These are phyloP conservation scores for Aspergillus sergii DNA, from an alignment of 2,329 filamentous ascomycete genomes.

Conservation along the genomic window DNA sequence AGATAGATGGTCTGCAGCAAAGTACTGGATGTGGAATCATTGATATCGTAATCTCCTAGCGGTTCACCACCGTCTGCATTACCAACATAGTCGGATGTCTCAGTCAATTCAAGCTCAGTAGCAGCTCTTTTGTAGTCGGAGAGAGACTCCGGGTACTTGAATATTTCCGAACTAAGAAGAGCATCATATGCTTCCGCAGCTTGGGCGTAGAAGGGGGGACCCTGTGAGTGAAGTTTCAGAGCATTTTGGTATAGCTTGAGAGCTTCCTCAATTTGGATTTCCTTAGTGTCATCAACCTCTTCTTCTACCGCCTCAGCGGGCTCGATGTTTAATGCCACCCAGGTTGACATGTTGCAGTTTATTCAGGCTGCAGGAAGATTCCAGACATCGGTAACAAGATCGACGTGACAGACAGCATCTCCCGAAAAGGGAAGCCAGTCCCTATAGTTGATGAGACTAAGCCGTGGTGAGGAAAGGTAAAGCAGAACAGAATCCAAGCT, in stretches of 20 bases:
- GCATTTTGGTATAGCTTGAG: slow-evolving; percentile 92
- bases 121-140: slow-evolving; percentile 80
- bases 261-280: slow-evolving; percentile 96
- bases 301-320: slow-evolving; percentile 88
- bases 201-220: slow-evolving; percentile 72
- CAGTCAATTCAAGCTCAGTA: slow-evolving; percentile 50
- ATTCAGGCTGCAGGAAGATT: slow-evolving; percentile 20
- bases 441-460: neutral
- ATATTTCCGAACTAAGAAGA: slow-evolving; percentile 90
- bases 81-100: slow-evolving; percentile 32
- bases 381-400: slow-evolving; percentile 11
- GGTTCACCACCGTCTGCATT: slow-evolving; percentile 27
- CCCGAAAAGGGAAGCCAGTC: slow-evolving; percentile 12
- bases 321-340: slow-evolving; percentile 90
- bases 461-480: slow-evolving; percentile 9
- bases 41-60: slow-evolving; percentile 59
- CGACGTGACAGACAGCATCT: slow-evolving; percentile 22
- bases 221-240: slow-evolving; percentile 87
- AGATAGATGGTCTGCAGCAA: slow-evolving; percentile 89
- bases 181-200: slow-evolving; percentile 80
- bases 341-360: slow-evolving; percentile 56
- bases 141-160: slow-evolving; percentile 82
- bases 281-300: slow-evolving; percentile 91
- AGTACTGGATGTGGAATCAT: slow-evolving; percentile 76
- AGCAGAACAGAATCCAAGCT: neutral